Percentiles rank a stretch among this genome's conserved stretches.
These are phyloP conservation scores for Sugiyamaella lignohabitans DNA, from an alignment of 805 yeast genomes.

Conservation along the genomic window DNA sequence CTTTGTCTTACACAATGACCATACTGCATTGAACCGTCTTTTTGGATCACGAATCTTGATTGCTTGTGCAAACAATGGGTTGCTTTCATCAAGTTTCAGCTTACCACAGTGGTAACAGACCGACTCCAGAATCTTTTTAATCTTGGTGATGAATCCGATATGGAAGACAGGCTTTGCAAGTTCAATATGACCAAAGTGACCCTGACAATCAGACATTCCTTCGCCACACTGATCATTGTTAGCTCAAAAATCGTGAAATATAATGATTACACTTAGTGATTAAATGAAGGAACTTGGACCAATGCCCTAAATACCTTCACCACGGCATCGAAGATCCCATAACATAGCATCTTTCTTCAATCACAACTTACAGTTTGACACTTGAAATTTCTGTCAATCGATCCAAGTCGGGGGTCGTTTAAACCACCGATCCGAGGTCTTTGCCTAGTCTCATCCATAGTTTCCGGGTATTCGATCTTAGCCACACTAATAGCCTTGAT, in stretches of 20 bases:
- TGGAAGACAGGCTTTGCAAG: conserved; percentile 98
- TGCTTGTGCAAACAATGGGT: conserved; percentile 79
- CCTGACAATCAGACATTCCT: conserved; percentile 99
- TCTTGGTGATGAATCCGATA: conserved; percentile 84
- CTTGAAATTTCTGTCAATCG: conserved; percentile 93
- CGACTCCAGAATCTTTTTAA: conserved; percentile 91
- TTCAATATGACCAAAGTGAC: conserved; percentile 98
- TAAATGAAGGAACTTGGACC: too few relatives aligned
- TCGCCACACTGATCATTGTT: conserved; percentile 82
- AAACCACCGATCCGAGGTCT: conserved; percentile 95
- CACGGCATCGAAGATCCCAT: too few relatives aligned
- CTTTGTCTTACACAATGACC: conserved; percentile 87
- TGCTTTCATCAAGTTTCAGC: conserved; percentile 74
- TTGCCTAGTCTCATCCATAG: conserved; percentile 97
- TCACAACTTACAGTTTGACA: conserved; percentile 74
- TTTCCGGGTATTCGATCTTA: conserved; percentile 95
- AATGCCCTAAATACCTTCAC: too few relatives aligned
- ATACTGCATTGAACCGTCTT: conserved; percentile 92
- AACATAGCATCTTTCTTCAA: too few relatives aligned
- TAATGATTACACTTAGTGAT: too few relatives aligned
- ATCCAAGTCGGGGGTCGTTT: conserved; percentile 94
- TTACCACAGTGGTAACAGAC: conserved; percentile 99
- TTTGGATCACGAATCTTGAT: conserved; percentile 87
- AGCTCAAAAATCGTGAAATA: too few relatives aligned
- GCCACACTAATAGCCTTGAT: conserved; percentile 96